phyloP scores from a whole-genome alignment of 2,329 filamentous ascomycete genomes.

The Colletotrichum ledebouriae region DNA sequence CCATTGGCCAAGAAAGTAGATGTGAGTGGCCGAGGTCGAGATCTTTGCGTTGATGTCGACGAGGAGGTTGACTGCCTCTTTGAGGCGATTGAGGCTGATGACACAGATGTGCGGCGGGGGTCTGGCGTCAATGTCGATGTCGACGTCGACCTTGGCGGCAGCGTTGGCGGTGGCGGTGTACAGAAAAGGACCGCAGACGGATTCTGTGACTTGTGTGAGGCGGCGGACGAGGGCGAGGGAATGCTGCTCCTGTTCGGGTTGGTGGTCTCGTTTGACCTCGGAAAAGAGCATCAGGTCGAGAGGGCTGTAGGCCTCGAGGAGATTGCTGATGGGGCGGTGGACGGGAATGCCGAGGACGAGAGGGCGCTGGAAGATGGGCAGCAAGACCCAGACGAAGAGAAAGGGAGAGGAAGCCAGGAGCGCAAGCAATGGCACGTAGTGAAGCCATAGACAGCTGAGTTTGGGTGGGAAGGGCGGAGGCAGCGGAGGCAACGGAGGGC shows the following conservation, averaged over 20 bases:
- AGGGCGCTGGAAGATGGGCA: neutral
- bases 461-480: neutral
- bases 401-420: neutral
- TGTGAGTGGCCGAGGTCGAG: neutral
- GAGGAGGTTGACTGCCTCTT: constrained; percentile 4
- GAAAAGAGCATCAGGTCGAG: constrained; percentile 11
- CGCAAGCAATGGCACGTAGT: neutral
- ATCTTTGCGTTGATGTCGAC: constrained; percentile 3
- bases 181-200: too few species aligned
- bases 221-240: neutral
- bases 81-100: neutral
- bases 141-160: neutral
- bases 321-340: neutral
- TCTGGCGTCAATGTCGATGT: neutral
- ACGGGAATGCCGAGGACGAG: neutral
- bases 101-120: neutral
- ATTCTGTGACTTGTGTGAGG: too few species aligned
- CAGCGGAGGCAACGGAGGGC: neutral
- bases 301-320: constrained; percentile 1
- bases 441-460: neutral
- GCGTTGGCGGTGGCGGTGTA: too few species aligned
- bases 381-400: neutral
- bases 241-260: neutral
- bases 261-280: constrained; percentile 1
- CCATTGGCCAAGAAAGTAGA: constrained; percentile 4